Evolutionary conservation across 2,329 filamentous ascomycete species (phyloP).

Genomic region (Colletotrichum aenigma): DNA sequence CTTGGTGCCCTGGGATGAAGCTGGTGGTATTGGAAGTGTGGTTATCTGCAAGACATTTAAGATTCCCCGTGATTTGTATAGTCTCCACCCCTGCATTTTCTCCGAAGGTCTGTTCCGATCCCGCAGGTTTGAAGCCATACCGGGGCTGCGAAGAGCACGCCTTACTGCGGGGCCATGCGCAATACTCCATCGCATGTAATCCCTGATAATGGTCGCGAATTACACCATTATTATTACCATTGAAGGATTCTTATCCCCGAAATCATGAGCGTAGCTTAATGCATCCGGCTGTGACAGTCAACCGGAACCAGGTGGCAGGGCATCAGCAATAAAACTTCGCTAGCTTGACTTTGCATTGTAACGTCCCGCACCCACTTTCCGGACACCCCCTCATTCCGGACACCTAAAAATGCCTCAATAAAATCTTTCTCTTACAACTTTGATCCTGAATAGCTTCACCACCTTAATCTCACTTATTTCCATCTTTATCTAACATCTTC

Average conservation of each 20-base stretch:
- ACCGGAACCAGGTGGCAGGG: accelerated
- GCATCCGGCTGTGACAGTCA: accelerated
- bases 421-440: no score
- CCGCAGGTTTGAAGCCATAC: not conserved
- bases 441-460: no score
- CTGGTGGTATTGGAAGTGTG: not conserved
- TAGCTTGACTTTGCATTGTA: accelerated
- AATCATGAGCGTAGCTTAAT: accelerated
- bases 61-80: not conserved
- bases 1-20: not conserved
- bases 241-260: not conserved
- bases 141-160: slow-evolving; percentile 8
- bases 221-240: not conserved
- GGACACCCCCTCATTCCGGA: no score
- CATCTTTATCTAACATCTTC: no score
- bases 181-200: not conserved
- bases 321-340: not conserved
- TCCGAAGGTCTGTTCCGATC: not conserved
- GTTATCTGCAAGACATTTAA: not conserved
- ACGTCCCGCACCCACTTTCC: no score
- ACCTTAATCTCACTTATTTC: no score
- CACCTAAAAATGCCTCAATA: no score
- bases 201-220: not conserved
- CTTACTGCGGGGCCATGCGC: slow-evolving; percentile 22
- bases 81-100: not conserved